Percentiles rank a stretch among this genome's conserved stretches.
Conservation (phyloP, 805 yeast genomes). For the Sugiyamaella valdiviana region DNA sequence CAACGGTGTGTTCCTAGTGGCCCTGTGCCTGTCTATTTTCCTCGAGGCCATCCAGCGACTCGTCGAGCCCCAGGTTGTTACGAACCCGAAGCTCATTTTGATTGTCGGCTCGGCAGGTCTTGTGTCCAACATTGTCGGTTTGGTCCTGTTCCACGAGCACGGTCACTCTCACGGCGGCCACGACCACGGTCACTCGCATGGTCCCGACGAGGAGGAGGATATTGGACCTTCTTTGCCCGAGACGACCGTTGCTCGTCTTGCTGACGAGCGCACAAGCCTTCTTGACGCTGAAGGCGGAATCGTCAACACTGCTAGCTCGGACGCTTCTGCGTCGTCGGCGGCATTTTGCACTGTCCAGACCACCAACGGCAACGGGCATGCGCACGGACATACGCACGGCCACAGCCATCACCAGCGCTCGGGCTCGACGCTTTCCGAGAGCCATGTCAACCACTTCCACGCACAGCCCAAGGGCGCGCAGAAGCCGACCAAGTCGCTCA, state of each 20-base stretch:
- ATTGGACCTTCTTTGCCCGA: conserved; percentile 42
- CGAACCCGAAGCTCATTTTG: conserved; percentile 76
- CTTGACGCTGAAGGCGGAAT: conserved; percentile 12
- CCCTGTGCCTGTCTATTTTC: conserved; percentile 84
- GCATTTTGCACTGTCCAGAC: conserved; percentile 1
- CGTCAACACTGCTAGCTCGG: conserved; percentile 1
- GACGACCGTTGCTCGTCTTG: conserved; percentile 38
- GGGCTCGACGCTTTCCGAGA: conserved; percentile 16
- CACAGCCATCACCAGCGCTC: conserved; percentile 10
- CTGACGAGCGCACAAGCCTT: conserved; percentile 37
- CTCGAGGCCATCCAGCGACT: conserved; percentile 91
- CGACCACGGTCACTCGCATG: conserved; percentile 21
- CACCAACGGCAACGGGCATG: background rate
- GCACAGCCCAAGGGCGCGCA: conserved; percentile 22
- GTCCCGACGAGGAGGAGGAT: conserved; percentile 15
- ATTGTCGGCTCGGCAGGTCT: conserved; percentile 81
- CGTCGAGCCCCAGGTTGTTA: conserved; percentile 68
- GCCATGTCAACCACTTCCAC: conserved; percentile 30
- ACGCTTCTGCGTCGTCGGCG: background rate
- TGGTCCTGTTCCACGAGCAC: conserved; percentile 83
- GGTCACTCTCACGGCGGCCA: conserved; percentile 43
- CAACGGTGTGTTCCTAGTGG: conserved; percentile 87
- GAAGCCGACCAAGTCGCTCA: conserved; percentile 56
- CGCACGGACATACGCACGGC: background rate
- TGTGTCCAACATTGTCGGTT: conserved; percentile 73